Evolutionary conservation across 139 green algal genomes (phyloP).

Genomic region (Micractinium sp.): DNA sequence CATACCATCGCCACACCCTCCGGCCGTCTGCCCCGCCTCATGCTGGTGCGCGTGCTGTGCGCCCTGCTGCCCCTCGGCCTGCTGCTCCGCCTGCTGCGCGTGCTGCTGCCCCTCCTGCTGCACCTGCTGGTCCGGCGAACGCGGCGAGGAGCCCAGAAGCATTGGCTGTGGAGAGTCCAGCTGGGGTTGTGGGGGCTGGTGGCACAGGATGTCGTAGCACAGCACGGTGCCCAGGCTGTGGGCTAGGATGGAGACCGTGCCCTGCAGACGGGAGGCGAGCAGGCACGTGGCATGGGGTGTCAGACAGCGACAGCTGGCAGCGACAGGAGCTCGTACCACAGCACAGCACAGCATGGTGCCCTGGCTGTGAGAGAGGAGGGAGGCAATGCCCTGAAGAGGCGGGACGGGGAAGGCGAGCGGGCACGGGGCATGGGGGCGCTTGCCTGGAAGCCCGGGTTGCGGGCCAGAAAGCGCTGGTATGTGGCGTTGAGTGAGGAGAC

Average conservation of each 20-base stretch:
- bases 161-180: not conserved
- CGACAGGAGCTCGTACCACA: too few species aligned
- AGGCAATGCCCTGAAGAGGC: not conserved
- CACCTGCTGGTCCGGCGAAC: not conserved
- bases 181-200: slow-evolving; percentile 51
- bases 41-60: slow-evolving; percentile 1
- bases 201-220: slow-evolving; percentile 77
- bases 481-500: slow-evolving; percentile 62
- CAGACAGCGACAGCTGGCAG: too few species aligned
- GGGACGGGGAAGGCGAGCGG: not conserved
- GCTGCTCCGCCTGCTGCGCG: not conserved
- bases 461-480: slow-evolving; percentile 60
- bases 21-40: too few species aligned
- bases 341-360: too few species aligned
- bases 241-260: slow-evolving; percentile 69
- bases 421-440: not conserved
- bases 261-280: slow-evolving; percentile 29
- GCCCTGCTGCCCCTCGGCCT: not conserved
- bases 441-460: slow-evolving; percentile 75
- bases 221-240: slow-evolving; percentile 81
- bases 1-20: not conserved
- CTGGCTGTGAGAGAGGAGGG: not conserved
- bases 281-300: too few species aligned
- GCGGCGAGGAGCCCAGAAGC: not conserved
- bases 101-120: not conserved